Evolutionary conservation across 805 yeast genomes (phyloP), one percentile per base, ranked within the genome.

Genomic region (Wickerhamomyces alni): DNA sequence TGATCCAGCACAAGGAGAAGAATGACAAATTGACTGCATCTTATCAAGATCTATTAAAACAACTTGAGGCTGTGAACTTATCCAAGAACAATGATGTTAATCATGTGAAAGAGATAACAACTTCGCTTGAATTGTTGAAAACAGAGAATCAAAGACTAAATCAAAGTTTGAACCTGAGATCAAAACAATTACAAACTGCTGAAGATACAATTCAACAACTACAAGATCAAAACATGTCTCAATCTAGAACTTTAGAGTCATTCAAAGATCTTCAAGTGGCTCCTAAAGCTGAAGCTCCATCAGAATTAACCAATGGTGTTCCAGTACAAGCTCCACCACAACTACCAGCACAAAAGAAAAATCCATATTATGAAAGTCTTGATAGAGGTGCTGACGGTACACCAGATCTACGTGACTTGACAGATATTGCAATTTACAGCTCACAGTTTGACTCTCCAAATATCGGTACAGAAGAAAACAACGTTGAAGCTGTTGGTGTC

Each of bases 371-470:
- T 21, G 9, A 21, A 21, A 7, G 6, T 26, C n/a, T 13, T 26
- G 15, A 26, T 9, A 26, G 28, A 26, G 28, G 28, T 26, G 28
- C 13, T 11, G n/a, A 26, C 5, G 60, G 58, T n/a, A 55, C 60
- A 1, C 59, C 60, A 17, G 60, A 54, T 44, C 39, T 55, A 16
- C 48, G 55, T 36, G 59, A 55, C 39, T 40, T 55, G 32, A 41
- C 55, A 4, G 54, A 49, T 28, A 46, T 44, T 35, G 56, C 61
- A 13, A 5, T 51, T 12, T 45, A 41, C 21, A 32, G 45, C 33
- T 41, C 54, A 19, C 42, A 48, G 21, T 38, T 52, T 33, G 57
- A 52, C 24, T 44, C 55, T 1, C 51, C 55, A 30, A 24, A 15
- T 11, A 15, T 24, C 30, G 26, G n/a, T 26, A 26, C 6, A 11